Conservation (phyloP, 345 rosid genomes). For the Melastoma malabathricum region DNA sequence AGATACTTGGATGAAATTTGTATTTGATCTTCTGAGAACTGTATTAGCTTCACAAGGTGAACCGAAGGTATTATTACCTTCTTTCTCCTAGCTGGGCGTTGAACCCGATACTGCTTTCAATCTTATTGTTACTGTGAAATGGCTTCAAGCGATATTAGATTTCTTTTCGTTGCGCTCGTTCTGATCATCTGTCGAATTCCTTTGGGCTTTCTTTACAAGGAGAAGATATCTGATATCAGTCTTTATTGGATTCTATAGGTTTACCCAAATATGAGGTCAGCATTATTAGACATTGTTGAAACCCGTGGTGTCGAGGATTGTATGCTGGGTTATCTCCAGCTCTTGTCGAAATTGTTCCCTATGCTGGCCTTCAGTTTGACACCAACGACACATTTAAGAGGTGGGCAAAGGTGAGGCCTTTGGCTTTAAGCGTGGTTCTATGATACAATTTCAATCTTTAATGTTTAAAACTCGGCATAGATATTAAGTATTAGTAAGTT, state of each 20-base stretch:
- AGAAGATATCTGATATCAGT: neutral
- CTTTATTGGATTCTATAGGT: constrained; percentile 29
- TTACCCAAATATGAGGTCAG: constrained; percentile 95
- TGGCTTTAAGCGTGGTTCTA: neutral
- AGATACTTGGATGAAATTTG: too few species aligned
- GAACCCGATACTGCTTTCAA: constrained; percentile 1
- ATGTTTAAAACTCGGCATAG: neutral
- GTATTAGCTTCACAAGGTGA: constrained; percentile 95
- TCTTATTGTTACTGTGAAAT: neutral
- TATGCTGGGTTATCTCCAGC: constrained; percentile 94
- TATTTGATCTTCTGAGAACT: constrained; percentile 81
- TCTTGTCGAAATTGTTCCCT: constrained; percentile 83
- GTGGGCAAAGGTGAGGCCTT: constrained; percentile 58
- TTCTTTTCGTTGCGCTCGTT: too few species aligned
- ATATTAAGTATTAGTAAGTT: too few species aligned
- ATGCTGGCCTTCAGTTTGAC: constrained; percentile 97
- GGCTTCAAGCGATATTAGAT: neutral
- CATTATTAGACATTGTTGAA: constrained; percentile 52
- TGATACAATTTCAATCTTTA: neutral
- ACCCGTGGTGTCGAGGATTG: constrained; percentile 76
- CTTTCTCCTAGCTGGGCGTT: neutral
- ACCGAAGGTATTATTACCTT: constrained; percentile 73
- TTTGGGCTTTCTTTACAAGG: too few species aligned
- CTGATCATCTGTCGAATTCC: too few species aligned
- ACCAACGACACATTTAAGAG: constrained; percentile 87